Evolutionary conservation across 2,329 filamentous ascomycete genomes (phyloP).

Genomic region (Chalaropsis thielavioides): DNA sequence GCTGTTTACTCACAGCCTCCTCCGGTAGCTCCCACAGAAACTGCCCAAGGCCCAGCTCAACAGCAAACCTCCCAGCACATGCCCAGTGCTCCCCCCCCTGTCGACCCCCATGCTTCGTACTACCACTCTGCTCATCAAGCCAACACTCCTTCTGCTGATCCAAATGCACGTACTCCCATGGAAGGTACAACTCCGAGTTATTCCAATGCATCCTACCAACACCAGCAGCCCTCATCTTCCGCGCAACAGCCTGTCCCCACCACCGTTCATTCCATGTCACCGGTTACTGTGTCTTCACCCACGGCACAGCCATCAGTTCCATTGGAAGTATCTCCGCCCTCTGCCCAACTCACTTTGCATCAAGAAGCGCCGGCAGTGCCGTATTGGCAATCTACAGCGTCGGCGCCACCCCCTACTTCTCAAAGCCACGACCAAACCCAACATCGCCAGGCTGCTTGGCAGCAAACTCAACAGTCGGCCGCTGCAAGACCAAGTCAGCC

Average conservation of each 20-base stretch:
- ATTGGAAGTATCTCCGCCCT: constrained; percentile 10
- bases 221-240: not conserved
- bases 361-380: constrained; percentile 19
- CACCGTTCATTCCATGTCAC: constrained; percentile 10
- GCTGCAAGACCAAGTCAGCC: constrained; percentile 16
- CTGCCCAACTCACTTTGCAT: constrained; percentile 1
- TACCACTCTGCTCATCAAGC: constrained; percentile 31
- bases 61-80: constrained; percentile 14
- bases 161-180: constrained; percentile 24
- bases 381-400: constrained; percentile 8
- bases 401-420: not conserved
- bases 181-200: constrained; percentile 38
- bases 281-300: constrained; percentile 9
- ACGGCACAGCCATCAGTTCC: constrained; percentile 3
- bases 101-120: constrained; percentile 42
- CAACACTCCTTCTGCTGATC: constrained; percentile 16
- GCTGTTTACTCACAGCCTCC: constrained; percentile 26
- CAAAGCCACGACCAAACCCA: constrained; percentile 19
- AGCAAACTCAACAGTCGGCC: constrained; percentile 24
- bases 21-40: constrained; percentile 25
- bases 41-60: not conserved
- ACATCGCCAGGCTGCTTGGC: constrained; percentile 21
- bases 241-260: not conserved
- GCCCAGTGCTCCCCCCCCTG: constrained; percentile 22
- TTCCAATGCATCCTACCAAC: constrained; percentile 29